Percentiles rank a stretch among this genome's conserved stretches.
These are phyloP conservation scores for Mallotus repandus DNA, from an alignment of 441 rosid species.

Conservation along the genomic window DNA sequence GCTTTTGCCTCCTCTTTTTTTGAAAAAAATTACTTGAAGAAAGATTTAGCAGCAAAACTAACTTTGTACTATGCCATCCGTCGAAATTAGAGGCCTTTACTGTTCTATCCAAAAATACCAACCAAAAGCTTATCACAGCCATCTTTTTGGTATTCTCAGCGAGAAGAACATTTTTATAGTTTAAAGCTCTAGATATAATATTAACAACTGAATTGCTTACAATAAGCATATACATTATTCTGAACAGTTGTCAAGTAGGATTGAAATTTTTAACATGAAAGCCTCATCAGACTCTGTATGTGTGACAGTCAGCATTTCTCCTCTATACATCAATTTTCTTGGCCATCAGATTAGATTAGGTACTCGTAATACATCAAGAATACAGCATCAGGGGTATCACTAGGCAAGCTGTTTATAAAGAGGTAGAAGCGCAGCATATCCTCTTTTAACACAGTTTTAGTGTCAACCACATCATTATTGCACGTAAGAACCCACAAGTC, in stretches of 20 bases:
- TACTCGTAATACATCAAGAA: constrained; percentile 76
- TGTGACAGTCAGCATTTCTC: constrained; percentile 15
- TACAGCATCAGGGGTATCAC: constrained; percentile 65
- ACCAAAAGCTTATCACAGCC: neutral
- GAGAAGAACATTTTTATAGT: neutral
- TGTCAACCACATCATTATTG: constrained; percentile 70
- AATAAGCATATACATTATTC: constrained; percentile 12
- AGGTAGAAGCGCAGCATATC: constrained; percentile 70
- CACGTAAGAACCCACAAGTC: constrained; percentile 88
- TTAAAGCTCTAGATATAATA: neutral
- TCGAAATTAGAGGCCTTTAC: neutral
- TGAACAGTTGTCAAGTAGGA: constrained; percentile 11
- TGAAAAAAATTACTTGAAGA: too few relatives aligned
- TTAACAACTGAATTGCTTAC: neutral
- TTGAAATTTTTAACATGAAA: constrained; percentile 12
- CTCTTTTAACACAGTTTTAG: constrained; percentile 57
- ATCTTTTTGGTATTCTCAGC: neutral
- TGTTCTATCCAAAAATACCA: neutral
- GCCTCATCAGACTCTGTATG: constrained; percentile 21
- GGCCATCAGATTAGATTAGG: constrained; percentile 41
- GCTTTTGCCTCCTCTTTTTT: too few relatives aligned
- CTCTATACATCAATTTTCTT: constrained; percentile 21
- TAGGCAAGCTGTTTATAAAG: constrained; percentile 66
- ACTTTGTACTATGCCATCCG: too few relatives aligned
- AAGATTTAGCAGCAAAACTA: too few relatives aligned